Evolutionary conservation across 192 early-diverging fungal genomes (phyloP).

Genomic region (Umbelopsis ramanniana): DNA sequence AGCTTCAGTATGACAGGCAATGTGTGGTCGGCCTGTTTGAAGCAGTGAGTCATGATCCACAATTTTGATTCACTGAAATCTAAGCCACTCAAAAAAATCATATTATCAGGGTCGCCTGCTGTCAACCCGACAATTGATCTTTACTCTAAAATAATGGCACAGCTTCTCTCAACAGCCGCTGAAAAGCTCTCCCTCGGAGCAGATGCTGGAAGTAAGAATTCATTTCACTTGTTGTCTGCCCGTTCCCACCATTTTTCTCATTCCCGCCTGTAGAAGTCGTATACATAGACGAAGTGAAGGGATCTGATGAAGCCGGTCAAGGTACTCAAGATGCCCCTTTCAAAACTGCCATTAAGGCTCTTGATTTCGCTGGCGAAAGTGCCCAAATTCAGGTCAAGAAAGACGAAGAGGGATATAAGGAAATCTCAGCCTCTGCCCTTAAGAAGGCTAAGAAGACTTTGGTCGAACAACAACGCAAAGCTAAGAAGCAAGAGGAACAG

Average conservation of each 20-base stretch:
- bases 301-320: slow-evolving; percentile 77
- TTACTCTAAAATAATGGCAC: slow-evolving; percentile 10
- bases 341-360: slow-evolving; percentile 73
- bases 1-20: no score
- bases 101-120: not conserved
- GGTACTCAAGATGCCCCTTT: slow-evolving; percentile 81
- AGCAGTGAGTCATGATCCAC: slow-evolving; percentile 8
- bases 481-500: slow-evolving; percentile 83
- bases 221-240: no score
- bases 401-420: slow-evolving; percentile 70
- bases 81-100: slow-evolving; percentile 19
- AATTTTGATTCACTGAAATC: not conserved
- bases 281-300: slow-evolving; percentile 84
- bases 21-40: no score
- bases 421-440: slow-evolving; percentile 84
- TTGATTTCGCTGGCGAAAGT: slow-evolving; percentile 57
- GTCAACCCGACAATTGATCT: not conserved
- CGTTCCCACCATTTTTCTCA: not conserved
- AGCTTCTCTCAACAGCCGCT: slow-evolving; percentile 17
- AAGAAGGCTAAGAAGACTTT: slow-evolving; percentile 90
- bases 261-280: slow-evolving; percentile 31
- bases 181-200: slow-evolving; percentile 24
- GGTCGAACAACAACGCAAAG: slow-evolving; percentile 70
- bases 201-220: slow-evolving; percentile 3
- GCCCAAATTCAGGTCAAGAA: slow-evolving; percentile 75